Base-by-base conservation (phyloP, 192 early-diverging fungal species). In the Geranomyces variabilis region DNA sequence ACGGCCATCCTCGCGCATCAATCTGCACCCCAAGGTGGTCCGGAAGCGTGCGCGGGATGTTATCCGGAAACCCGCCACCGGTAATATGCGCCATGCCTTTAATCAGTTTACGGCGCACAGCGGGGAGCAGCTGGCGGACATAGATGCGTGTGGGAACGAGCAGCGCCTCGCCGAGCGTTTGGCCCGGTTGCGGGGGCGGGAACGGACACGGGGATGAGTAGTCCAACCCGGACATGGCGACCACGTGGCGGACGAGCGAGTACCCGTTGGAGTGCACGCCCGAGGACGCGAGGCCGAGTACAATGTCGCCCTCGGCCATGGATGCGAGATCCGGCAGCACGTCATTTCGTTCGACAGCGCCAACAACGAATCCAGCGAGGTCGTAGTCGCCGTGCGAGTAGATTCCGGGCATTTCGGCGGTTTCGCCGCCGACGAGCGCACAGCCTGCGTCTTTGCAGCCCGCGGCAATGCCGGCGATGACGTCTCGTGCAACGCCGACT, bases 261-360 rank as follows among this genome's bases (percentile, higher is more conserved):
- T 92, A 99, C n/a, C 97, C 97, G 70, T 99, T 99, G 15, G 96
- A 97, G 78, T 99, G 97, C 26, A 97, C 84, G 61, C 97, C 97
- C 14, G 95, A 97, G n/a, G 95, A 97, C 49, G 92, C 81, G 33
- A 99, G 81, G 30, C 95, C 97, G 15, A 99, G 78, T 26, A 99
- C 75, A 56, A 94, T 82, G 77, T 99, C 96, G 34, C 89, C 93
- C 13, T 87, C 76, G 51, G 81, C 75, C 63, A 99, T 93, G 7
- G 85, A 72, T 63, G 88, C 83, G 75, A 93, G 81, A 36, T 90
- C 86, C 21, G 97, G 97, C 33, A 99, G 85, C 19, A 99, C 88
- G 75, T 92, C 84, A 53, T 80, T 74, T 43, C 97, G 92, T 77
- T 97, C 93, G 47, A 99, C 95, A 13, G 94, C 96, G 56, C 96